Evolutionary conservation across 257 asterid genomes (phyloP), one percentile per base, ranked within the genome.

Genomic region (Solanum tarapatanum): DNA sequence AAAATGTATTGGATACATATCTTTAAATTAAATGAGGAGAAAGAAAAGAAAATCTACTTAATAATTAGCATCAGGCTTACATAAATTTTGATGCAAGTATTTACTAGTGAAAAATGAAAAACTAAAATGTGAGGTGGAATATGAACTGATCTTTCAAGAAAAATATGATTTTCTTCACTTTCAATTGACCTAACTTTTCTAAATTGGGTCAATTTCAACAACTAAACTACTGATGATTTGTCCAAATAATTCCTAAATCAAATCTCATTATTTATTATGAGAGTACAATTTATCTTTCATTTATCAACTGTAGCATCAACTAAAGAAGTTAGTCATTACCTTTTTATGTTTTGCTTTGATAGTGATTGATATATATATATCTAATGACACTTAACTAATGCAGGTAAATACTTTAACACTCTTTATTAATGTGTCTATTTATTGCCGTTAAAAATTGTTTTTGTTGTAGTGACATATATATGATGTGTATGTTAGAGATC

Each of bases 151-250:
- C 30, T 11, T 37, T 37, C 58, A 76, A 36, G 33, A 37, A 36
- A 11, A 76, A 76, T 19, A 37, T 76, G 58, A 76, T 37, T 36
- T 76, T 11, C 7, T 72, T 32, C n/a, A 37, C 58, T 37, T n/a
- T 37, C 33, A n/a, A 5, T 39, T 76, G 33, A 39, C 60, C 60
- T 76, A 37, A 39, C 21, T 37, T 39, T 21, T n/a, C 28, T 23
- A 43, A 43, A 43, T 43, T 43, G 43, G 73, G 87, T 89, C 89
- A 84, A 86, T 75, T 87, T 76, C 89, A 87, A 87, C 91, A 43
- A 89, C 91, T 82, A 41, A 87, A 74, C 21, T 64, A 76, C 82
- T 87, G 13, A 87, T 87, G 58, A 85, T 75, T n/a, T 68, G 32
- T 75, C 58, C 58, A 75, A 37, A 23, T 75, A 75, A 75, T 75